A percentile compares a stretch with the other conserved stretches of the same genome.
phyloP scores from a whole-genome alignment of 1,284 basidiomycete genomes.

The Heliocybe sulcata region DNA sequence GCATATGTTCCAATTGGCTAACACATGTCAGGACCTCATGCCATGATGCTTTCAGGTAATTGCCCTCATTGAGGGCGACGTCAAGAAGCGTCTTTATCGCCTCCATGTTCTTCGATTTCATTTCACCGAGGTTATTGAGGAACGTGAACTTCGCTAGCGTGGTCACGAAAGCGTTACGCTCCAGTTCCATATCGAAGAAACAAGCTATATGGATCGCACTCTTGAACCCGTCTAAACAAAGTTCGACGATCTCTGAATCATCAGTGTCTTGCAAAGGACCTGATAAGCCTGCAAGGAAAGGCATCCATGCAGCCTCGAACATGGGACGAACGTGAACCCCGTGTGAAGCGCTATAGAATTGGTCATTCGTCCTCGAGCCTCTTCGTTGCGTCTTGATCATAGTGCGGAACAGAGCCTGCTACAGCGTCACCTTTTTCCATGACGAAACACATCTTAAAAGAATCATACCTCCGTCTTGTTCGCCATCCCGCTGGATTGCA shows the following conservation, averaged over 20 bases:
- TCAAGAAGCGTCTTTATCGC: constrained; percentile 93
- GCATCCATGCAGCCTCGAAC: constrained; percentile 99
- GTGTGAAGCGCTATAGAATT: constrained; percentile 93
- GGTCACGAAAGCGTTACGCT: constrained; percentile 96
- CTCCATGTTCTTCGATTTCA: constrained; percentile 98
- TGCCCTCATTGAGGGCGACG: constrained; percentile 90
- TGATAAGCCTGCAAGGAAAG: constrained; percentile 90
- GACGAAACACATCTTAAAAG: not conserved
- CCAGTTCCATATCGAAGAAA: constrained; percentile 92
- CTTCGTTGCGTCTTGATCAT: constrained; percentile 85
- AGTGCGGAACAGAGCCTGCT: constrained; percentile 80
- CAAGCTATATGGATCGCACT: constrained; percentile 90
- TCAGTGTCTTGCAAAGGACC: constrained; percentile 90
- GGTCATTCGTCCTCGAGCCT: constrained; percentile 65
- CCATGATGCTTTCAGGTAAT: constrained; percentile 93
- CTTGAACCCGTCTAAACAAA: constrained; percentile 94
- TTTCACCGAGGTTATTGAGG: constrained; percentile 93
- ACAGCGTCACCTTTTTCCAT: not conserved
- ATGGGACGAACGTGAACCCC: constrained; percentile 93
- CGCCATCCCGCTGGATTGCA: constrained; percentile 92
- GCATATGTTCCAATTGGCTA: constrained; percentile 96
- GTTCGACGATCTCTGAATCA: constrained; percentile 83
- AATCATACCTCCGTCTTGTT: constrained; percentile 82
- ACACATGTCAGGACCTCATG: constrained; percentile 93
- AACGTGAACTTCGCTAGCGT: constrained; percentile 97